Base-by-base conservation (phyloP, 2,329 filamentous ascomycete genomes). In the Cordyceps cateniannulata region DNA sequence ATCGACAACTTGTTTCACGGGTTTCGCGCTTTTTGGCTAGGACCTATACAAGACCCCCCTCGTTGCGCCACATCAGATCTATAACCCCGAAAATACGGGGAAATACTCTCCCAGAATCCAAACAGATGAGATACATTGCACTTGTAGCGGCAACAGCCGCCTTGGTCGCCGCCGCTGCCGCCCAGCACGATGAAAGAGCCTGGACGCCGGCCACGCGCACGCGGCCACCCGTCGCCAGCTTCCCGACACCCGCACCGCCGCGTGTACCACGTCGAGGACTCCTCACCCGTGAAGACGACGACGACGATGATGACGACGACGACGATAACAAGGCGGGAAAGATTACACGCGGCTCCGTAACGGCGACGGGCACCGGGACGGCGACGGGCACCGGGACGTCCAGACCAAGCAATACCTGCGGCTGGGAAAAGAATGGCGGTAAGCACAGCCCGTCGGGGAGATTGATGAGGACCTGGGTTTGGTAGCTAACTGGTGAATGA, bases 391-490 rank as follows among this genome's bases (percentile, higher is more conserved):
- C 56, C n/a, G 38, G 7, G 12, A 25, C 25, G 45, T 10, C 44
- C 57, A 20, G 44, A n/a, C n/a, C n/a, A n/a, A n/a, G 48, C 1
- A 59, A 59, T 27, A 59, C 42, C 3, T 59, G 57, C 29, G 57
- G 57, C 38, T 59, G 57, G 57, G 57, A 59, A 20, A 47, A 40
- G 40, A 35, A 8, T 14, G 57, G 57, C 42, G 49, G 57, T 52
- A 35, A 35, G 14, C 14, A 32, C n/a, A n/a, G n/a, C n/a, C n/a
- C n/a, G n/a, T 6, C 6, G 27, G 2, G 7, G 9, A 1, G 22
- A 10, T 25, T 4, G 16, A 29, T 9, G 18, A 20, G n/a, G n/a
- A n/a, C n/a, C n/a, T n/a, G n/a, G n/a, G n/a, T n/a, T n/a, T n/a
- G n/a, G n/a, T n/a, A n/a, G 38, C 18, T 10, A 29, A 29, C 12